These are phyloP conservation scores for Hylodesmum podocarpum DNA, from an alignment of 306 rosid species.

Conservation along the genomic window DNA sequence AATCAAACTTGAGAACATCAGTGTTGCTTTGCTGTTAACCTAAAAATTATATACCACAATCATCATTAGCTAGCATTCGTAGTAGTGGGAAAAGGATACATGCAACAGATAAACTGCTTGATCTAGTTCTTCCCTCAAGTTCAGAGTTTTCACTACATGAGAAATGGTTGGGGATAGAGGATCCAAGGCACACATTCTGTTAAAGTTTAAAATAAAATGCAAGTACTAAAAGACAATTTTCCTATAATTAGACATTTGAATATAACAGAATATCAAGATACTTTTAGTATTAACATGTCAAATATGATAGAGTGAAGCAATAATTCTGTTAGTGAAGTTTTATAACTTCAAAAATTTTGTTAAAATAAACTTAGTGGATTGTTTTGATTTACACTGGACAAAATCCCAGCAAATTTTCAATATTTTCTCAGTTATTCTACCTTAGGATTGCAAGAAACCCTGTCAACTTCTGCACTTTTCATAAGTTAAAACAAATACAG, in stretches of 20 bases:
- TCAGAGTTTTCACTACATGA: conserved; percentile 8
- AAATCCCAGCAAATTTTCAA: not conserved
- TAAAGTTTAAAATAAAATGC: not conserved
- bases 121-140: conserved; percentile 10
- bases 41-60: conserved; percentile 42
- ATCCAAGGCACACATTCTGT: conserved; percentile 5
- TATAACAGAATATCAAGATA: not conserved
- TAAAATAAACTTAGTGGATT: not conserved
- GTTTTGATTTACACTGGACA: not conserved
- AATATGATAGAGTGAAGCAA: not conserved
- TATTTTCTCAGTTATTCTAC: conserved; percentile 5
- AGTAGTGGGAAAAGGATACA: conserved; percentile 19
- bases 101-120: not conserved
- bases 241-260: not conserved
- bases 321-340: not conserved
- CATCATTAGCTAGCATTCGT: conserved; percentile 41
- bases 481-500: not conserved
- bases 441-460: conserved; percentile 12
- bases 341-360: not conserved
- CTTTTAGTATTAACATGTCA: not conserved
- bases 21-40: conserved; percentile 94
- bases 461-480: not conserved
- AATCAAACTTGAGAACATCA: conserved; percentile 72
- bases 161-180: conserved; percentile 17
- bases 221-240: not conserved